phyloP scores from a whole-genome alignment of 306 rosid species.

The Castanospermum australe region DNA sequence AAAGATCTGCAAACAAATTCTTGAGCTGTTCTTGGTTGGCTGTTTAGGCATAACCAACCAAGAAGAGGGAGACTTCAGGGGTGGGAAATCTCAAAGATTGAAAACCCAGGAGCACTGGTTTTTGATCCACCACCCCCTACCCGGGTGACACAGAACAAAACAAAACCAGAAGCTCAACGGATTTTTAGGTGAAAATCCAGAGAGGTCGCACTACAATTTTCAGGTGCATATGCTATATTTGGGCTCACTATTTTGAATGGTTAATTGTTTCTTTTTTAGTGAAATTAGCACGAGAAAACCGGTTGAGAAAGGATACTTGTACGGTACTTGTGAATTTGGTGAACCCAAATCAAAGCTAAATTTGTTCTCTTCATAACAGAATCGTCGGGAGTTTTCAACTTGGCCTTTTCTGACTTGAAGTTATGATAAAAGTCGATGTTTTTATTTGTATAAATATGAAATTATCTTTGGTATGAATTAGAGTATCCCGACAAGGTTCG shows the following conservation, averaged over 20 bases:
- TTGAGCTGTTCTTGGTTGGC: slow-evolving; percentile 34
- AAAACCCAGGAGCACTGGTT: slow-evolving; percentile 20
- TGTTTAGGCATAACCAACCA: slow-evolving; percentile 37
- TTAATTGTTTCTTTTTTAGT: slow-evolving; percentile 28
- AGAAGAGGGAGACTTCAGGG: slow-evolving; percentile 34
- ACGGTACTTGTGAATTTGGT: not conserved
- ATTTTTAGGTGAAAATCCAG: slow-evolving; percentile 35
- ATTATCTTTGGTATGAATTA: too few relatives aligned
- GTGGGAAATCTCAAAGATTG: slow-evolving; percentile 24
- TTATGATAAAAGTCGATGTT: not conserved
- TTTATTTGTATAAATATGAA: not conserved
- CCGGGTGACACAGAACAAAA: slow-evolving; percentile 42
- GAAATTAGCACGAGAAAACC: slow-evolving; percentile 64
- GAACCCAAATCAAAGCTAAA: slow-evolving; percentile 14
- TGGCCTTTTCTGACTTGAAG: not conserved
- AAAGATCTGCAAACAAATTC: not conserved
- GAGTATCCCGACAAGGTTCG: too few relatives aligned
- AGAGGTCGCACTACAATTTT: slow-evolving; percentile 30
- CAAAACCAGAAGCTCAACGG: slow-evolving; percentile 42
- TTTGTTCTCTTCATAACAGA: slow-evolving; percentile 8
- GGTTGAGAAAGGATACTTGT: slow-evolving; percentile 37
- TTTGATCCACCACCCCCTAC: slow-evolving; percentile 26
- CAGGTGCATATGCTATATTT: slow-evolving; percentile 38
- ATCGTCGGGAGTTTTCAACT: not conserved
- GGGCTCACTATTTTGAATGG: slow-evolving; percentile 14